Percentiles rank a stretch among this genome's conserved stretches.
Evolutionary conservation across 179 eudicot genomes (phyloP).

Genomic region (Spergularia azorica): DNA sequence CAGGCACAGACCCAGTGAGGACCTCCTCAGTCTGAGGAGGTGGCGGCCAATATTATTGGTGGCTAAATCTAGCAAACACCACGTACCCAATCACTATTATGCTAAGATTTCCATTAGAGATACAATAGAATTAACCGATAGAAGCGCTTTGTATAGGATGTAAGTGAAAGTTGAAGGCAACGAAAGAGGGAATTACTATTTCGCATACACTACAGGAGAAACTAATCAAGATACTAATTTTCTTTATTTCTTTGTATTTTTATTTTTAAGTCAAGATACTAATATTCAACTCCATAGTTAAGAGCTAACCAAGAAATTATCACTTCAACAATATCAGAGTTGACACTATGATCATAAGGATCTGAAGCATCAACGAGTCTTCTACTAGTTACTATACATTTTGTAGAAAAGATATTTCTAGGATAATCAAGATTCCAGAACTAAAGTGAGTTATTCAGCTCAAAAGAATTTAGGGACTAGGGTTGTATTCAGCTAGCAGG

Average conservation of each 20-base stretch:
- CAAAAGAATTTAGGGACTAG: neutral
- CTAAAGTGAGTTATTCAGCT: neutral
- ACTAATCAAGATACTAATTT: too few species aligned
- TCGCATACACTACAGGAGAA: too few species aligned
- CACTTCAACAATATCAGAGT: neutral
- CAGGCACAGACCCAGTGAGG: neutral
- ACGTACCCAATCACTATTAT: neutral
- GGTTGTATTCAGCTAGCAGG: neutral
- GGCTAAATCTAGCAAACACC: neutral
- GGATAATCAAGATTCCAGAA: neutral
- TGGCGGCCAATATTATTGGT: neutral
- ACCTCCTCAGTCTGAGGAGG: neutral
- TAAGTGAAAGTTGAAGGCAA: too few species aligned
- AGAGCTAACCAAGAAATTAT: too few species aligned
- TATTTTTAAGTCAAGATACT: too few species aligned
- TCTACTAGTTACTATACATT: neutral
- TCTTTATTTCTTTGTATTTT: too few species aligned
- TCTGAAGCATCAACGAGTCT: neutral
- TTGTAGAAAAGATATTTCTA: neutral
- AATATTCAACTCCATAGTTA: too few species aligned
- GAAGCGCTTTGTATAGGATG: too few species aligned
- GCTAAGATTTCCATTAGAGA: too few species aligned
- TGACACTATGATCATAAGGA: neutral
- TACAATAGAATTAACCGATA: too few species aligned
- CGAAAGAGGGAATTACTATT: too few species aligned